Evolutionary conservation across 2,329 filamentous ascomycete species (phyloP).

Genomic region (Cladosporium sp.): DNA sequence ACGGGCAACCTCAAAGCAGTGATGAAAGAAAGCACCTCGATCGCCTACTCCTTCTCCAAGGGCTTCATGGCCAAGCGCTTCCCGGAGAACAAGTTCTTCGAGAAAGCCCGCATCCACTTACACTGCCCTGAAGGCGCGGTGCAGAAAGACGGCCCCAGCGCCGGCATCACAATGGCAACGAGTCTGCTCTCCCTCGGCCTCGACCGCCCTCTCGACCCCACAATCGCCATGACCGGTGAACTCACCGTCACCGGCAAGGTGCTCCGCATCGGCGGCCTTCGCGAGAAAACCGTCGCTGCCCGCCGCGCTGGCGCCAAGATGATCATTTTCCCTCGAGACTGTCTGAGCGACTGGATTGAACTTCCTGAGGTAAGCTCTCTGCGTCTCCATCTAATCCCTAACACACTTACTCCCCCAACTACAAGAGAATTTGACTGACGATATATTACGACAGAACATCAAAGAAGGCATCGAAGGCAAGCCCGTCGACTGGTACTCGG

Average conservation of each 20-base stretch:
- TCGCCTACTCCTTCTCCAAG: slow-evolving; percentile 96
- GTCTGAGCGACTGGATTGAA: slow-evolving; percentile 95
- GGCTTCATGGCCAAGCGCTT: slow-evolving; percentile 78
- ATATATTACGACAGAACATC: slow-evolving; percentile 70
- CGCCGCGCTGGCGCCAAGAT: slow-evolving; percentile 86
- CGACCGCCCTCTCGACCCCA: slow-evolving; percentile 71
- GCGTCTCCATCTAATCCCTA: too few relatives aligned
- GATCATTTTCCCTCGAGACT: slow-evolving; percentile 92
- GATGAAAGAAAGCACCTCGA: slow-evolving; percentile 95
- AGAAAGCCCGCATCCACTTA: slow-evolving; percentile 89
- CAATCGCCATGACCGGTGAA: slow-evolving; percentile 96
- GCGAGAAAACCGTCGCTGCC: slow-evolving; percentile 96
- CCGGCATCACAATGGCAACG: slow-evolving; percentile 98
- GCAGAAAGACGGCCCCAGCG: slow-evolving; percentile 74
- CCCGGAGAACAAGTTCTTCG: slow-evolving; percentile 89
- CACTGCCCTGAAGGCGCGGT: slow-evolving; percentile 97
- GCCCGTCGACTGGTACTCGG: slow-evolving; percentile 86
- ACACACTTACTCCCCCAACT: background rate
- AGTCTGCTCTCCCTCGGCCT: slow-evolving; percentile 81
- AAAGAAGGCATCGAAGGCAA: slow-evolving; percentile 92
- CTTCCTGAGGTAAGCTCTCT: slow-evolving; percentile 75
- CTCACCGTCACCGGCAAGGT: slow-evolving; percentile 96
- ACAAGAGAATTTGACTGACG: slow-evolving; percentile 20
- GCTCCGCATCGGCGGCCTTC: slow-evolving; percentile 82
- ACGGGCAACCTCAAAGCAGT: slow-evolving; percentile 93